Evolutionary conservation across 2,329 filamentous ascomycete species (phyloP).

Genomic region (Knoxdaviesia proteae): DNA sequence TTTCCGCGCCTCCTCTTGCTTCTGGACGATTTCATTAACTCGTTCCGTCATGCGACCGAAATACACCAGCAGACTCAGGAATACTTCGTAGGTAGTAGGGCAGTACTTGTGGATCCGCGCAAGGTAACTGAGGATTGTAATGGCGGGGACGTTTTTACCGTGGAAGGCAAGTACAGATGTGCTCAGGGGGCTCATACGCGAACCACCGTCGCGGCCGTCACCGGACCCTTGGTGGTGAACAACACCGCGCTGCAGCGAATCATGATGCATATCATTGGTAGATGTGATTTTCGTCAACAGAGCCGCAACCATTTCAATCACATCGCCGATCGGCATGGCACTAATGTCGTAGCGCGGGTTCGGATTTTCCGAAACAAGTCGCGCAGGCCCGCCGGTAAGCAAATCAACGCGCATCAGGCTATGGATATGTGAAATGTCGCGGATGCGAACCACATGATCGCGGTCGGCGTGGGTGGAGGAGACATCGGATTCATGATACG

Average conservation of each 20-base stretch:
- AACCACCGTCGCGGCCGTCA: slow-evolving; percentile 16
- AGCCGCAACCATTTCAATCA: slow-evolving; percentile 97
- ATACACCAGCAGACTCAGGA: slow-evolving; percentile 83
- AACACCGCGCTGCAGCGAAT: slow-evolving; percentile 59
- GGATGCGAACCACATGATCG: slow-evolving; percentile 50
- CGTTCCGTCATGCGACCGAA: slow-evolving; percentile 98
- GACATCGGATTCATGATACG: too few relatives aligned
- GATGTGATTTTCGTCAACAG: slow-evolving; percentile 92
- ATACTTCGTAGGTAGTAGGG: slow-evolving; percentile 94
- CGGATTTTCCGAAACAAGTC: slow-evolving; percentile 5
- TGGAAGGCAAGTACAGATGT: slow-evolving; percentile 78
- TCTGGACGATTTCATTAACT: slow-evolving; percentile 63
- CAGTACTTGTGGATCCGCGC: slow-evolving; percentile 97
- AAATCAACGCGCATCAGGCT: slow-evolving; percentile 66
- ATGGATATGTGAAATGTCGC: slow-evolving; percentile 78
- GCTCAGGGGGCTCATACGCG: slow-evolving; percentile 38
- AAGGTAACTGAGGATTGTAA: slow-evolving; percentile 89
- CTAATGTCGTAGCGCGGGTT: slow-evolving; percentile 77
- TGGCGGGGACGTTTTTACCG: slow-evolving; percentile 92
- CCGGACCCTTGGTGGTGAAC: slow-evolving; percentile 32
- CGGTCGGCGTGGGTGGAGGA: neutral
- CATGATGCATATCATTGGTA: slow-evolving; percentile 87
- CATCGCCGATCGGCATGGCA: slow-evolving; percentile 87
- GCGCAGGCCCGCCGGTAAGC: slow-evolving; percentile 22
- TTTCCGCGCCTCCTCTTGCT: slow-evolving; percentile 35